Evolutionary conservation across 2,329 filamentous ascomycete species (phyloP).

Genomic region (Dactylellina parvicollis): DNA sequence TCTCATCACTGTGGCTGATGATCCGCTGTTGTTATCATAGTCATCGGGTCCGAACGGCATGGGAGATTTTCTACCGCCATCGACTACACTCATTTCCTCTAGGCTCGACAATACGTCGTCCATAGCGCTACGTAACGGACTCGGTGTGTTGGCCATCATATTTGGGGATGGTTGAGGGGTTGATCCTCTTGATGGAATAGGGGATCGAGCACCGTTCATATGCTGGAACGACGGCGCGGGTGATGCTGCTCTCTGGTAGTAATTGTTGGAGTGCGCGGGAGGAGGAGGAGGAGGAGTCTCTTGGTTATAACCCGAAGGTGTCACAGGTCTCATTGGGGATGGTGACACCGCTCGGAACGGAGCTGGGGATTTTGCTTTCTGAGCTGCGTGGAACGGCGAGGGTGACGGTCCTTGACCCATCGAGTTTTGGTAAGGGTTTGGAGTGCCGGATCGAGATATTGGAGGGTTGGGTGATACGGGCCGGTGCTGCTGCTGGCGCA

Average conservation of each 20-base stretch:
- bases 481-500: constrained; percentile 31
- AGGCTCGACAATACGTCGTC: constrained; percentile 97
- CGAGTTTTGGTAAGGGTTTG: constrained; percentile 43
- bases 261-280: constrained; percentile 54
- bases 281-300: constrained; percentile 55
- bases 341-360: constrained; percentile 54
- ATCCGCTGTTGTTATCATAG: constrained; percentile 42
- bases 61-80: constrained; percentile 54
- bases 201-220: constrained; percentile 49
- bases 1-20: constrained; percentile 60
- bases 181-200: constrained; percentile 55
- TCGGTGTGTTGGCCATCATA: constrained; percentile 72
- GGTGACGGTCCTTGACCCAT: constrained; percentile 44
- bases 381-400: constrained; percentile 51
- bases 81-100: constrained; percentile 74
- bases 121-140: constrained; percentile 92
- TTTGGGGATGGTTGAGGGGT: constrained; percentile 53
- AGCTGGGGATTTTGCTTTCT: constrained; percentile 51
- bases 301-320: constrained; percentile 39
- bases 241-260: constrained; percentile 44
- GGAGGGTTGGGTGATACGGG: constrained; percentile 42
- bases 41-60: constrained; percentile 39
- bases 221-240: constrained; percentile 46
- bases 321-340: constrained; percentile 42
- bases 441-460: constrained; percentile 48